Conservation (phyloP, 208 protist genomes). For the Entamoeba invadens region DNA sequence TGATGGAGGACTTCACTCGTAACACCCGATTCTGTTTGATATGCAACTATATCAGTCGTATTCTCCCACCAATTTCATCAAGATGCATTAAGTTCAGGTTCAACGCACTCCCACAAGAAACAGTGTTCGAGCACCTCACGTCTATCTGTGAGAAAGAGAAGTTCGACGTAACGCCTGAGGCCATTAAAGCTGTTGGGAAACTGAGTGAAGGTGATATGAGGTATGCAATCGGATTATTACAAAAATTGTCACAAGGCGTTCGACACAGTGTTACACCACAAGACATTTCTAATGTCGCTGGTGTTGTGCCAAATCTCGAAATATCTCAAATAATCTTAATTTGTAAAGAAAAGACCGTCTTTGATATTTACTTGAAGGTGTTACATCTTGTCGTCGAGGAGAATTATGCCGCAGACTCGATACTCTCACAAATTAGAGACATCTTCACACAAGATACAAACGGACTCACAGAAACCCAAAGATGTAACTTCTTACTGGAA, state of each 20-base stretch:
- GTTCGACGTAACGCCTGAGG: not conserved
- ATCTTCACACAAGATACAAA: not conserved
- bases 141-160: not conserved
- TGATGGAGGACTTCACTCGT: conserved; percentile 87
- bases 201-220: not conserved
- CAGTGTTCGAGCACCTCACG: not conserved
- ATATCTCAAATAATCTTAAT: not conserved
- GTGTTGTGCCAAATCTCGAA: not conserved
- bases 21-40: conserved; percentile 92
- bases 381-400: not conserved
- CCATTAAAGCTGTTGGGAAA: not conserved
- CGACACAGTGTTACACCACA: not conserved
- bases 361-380: not conserved
- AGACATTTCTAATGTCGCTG: not conserved
- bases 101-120: conserved; percentile 32
- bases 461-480: not conserved
- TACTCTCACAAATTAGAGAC: not conserved
- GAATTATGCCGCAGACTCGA: not conserved
- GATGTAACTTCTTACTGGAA: not conserved
- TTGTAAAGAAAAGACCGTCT: not conserved
- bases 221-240: not conserved
- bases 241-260: not conserved
- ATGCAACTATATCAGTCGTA: conserved; percentile 93
- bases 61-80: conserved; percentile 94
- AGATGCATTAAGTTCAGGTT: conserved; percentile 98